Evolutionary conservation across 345 rosid species (phyloP), one percentile per base, ranked within the genome.

Genomic region (Rhizophora mangle): DNA sequence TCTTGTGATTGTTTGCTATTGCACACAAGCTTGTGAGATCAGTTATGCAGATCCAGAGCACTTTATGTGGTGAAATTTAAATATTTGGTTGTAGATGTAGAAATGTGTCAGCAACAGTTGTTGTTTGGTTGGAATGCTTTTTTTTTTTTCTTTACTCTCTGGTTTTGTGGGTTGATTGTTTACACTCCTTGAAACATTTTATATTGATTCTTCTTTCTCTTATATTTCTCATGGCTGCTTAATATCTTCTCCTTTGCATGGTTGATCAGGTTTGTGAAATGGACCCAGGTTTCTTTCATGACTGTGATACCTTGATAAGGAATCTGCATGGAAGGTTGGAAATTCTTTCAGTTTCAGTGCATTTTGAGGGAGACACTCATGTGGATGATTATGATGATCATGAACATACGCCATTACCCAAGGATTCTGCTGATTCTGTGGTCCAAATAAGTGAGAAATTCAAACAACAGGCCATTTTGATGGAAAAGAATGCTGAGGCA

Each of bases 311-410:
- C 37, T 61, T 79, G 60, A 88, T 92, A 73, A 87, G 99, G 82
- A 95, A 78, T 71, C 68, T 90, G 74, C 94, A 88, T 46, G 97
- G 99, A 46, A 85, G 91, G 77, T 70, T 95, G 77, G 97, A 92
- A 81, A 91, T 95, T 72, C 96, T 95, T 20, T 86, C 98, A 20
- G 85, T 85, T 68, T 87, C 97, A 10, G 97, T 95, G 71, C 93
- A 90, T 72, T 92, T 87, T 5, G 98, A 92, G 70, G 98, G 96
- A 39, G 99, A 90, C 66, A 80, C 93, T 68, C 88, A 81, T 73
- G 86, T 95, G 69, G 94, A 92, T 69, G 86, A 83, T 36, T 88
- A 85, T 57, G 91, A 92, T 65, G 92, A 92, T 62, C 81, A 84
- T 10, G 94, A 92, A 65, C 92, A 87, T 61, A 71, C 54, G 54